A percentile compares a stretch with the other conserved stretches of the same genome.
Conservation (phyloP, 164 flowering plant species). For the Aristolochia californica region DNA sequence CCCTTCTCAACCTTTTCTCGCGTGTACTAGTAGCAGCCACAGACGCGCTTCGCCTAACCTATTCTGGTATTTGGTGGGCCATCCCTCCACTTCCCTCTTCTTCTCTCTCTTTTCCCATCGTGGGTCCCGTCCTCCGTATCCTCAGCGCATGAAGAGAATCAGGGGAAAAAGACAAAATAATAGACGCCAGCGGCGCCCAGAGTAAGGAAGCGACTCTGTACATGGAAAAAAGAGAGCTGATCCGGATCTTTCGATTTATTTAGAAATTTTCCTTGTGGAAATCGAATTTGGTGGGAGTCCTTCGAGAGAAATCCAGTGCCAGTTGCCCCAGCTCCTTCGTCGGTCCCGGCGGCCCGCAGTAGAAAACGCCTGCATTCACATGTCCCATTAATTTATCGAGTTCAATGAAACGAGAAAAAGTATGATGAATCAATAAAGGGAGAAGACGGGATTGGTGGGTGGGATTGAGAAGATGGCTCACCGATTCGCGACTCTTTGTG, state of each 20-base stretch:
- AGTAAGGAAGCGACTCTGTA: background rate
- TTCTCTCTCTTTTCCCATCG: too few species aligned
- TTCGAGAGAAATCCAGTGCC: conserved; percentile 39
- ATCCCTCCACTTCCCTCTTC: too few species aligned
- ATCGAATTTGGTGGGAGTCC: conserved; percentile 40
- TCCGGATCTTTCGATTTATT: background rate
- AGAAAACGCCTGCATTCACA: conserved; percentile 33
- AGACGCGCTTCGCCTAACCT: too few species aligned
- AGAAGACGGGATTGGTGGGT: background rate
- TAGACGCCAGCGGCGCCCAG: too few species aligned
- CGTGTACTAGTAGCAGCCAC: too few species aligned
- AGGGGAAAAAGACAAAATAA: too few species aligned
- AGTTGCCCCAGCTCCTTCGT: conserved; percentile 34
- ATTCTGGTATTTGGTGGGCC: too few species aligned
- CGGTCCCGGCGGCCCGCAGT: conserved; percentile 39
- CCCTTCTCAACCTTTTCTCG: too few species aligned
- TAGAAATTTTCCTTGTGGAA: conserved; percentile 47
- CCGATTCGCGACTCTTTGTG: conserved; percentile 36
- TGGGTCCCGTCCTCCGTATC: too few species aligned
- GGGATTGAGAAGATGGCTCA: conserved; percentile 6
- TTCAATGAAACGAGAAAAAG: too few species aligned
- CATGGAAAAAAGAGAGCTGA: background rate
- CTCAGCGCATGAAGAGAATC: too few species aligned
- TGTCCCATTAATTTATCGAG: too few species aligned
- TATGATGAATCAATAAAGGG: background rate